Conservation (phyloP, 768 basidiomycete species). For the Rhizopogon sp. region DNA sequence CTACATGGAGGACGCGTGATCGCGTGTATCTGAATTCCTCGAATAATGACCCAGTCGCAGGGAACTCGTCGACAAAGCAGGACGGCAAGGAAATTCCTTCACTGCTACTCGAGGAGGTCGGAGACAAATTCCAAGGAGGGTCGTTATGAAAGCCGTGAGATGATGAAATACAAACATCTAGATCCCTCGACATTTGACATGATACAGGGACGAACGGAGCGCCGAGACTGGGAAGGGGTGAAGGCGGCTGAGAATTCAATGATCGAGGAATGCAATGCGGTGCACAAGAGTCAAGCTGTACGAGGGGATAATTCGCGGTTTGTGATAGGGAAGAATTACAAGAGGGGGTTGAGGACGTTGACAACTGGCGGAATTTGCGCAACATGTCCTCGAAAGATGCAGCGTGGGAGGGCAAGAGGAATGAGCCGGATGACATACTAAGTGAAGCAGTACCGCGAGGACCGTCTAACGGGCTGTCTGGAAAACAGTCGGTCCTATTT, state of each 20-base stretch:
- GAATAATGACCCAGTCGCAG: constrained; percentile 12
- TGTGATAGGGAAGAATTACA: not conserved
- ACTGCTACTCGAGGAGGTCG: constrained; percentile 12
- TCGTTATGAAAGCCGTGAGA: constrained; percentile 5
- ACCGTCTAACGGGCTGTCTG: not conserved
- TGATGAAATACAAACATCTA: not conserved
- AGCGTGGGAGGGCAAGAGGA: constrained; percentile 1
- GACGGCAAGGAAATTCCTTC: constrained; percentile 1
- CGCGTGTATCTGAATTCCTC: constrained; percentile 44
- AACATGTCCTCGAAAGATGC: constrained; percentile 1
- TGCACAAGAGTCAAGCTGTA: not conserved
- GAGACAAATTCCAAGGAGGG: constrained; percentile 30
- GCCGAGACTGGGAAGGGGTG: not conserved
- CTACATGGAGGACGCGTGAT: constrained; percentile 51
- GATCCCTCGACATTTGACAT: not conserved
- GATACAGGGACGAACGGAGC: not conserved
- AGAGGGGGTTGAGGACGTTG: not conserved
- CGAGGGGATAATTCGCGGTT: not conserved
- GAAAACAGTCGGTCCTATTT: constrained; percentile 20
- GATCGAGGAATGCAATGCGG: not conserved
- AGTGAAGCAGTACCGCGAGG: constrained; percentile 5
- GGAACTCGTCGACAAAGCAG: constrained; percentile 6
- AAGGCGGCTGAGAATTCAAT: not conserved
- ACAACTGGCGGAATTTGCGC: constrained; percentile 7
- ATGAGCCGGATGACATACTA: constrained; percentile 9